Evolutionary conservation across 164 flowering plant species (phyloP).

Genomic region (Pachysandra terminalis): DNA sequence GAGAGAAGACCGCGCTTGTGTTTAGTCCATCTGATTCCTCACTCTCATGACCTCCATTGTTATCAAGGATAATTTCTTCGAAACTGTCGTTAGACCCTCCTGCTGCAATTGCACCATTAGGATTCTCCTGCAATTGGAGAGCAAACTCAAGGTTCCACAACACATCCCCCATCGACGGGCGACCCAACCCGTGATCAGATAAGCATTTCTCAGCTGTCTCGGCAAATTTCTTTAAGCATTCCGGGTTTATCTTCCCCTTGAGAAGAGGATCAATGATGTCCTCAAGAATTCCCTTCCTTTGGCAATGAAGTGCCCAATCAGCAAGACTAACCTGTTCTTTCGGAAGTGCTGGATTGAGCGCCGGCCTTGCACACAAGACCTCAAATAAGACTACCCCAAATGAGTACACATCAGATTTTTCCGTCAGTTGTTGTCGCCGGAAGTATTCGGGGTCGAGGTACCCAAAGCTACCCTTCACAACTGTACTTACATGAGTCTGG

Average conservation of each 20-base stretch:
- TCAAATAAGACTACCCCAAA: conserved; percentile 72
- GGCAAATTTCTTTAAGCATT: conserved; percentile 51
- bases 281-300: conserved; percentile 31
- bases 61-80: conserved; percentile 8
- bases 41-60: conserved; percentile 13
- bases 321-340: conserved; percentile 63
- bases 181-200: conserved; percentile 41
- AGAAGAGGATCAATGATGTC: conserved; percentile 51
- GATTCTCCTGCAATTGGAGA: conserved; percentile 40
- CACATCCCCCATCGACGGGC: conserved; percentile 61
- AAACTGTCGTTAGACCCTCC: background rate
- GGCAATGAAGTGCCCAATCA: conserved; percentile 50
- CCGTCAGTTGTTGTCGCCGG: conserved; percentile 60
- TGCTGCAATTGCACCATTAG: conserved; percentile 8
- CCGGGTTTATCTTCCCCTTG: conserved; percentile 41
- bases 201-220: conserved; percentile 60
- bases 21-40: conserved; percentile 18
- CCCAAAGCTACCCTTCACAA: conserved; percentile 75
- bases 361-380: conserved; percentile 53
- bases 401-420: conserved; percentile 72
- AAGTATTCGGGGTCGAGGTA: conserved; percentile 77
- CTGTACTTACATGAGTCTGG: conserved; percentile 59
- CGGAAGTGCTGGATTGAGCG: conserved; percentile 44
- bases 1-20: conserved; percentile 37
- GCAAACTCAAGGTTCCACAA: conserved; percentile 65